phyloP scores from a whole-genome alignment of 2,329 filamentous ascomycete genomes.

The Aspergillus sp. region DNA sequence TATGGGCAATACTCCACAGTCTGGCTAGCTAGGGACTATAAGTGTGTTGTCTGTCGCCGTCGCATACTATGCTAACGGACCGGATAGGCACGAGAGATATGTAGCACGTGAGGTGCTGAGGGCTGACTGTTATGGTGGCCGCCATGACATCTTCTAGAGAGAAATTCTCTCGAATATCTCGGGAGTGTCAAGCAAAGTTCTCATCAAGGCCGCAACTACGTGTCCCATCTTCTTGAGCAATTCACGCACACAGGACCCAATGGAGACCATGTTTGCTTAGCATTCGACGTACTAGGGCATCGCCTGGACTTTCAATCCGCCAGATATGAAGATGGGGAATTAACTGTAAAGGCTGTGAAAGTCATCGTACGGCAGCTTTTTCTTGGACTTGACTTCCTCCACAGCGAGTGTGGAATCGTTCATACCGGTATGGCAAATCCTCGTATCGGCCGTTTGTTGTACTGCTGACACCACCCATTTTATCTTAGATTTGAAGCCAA shows the following conservation, averaged over 20 bases:
- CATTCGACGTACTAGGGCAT: constrained; percentile 27
- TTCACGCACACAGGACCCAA: constrained; percentile 28
- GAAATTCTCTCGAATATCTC: constrained; percentile 21
- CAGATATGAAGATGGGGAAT: constrained; percentile 20
- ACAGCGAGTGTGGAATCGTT: constrained; percentile 23
- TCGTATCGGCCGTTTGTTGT: background rate
- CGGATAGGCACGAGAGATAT: constrained; percentile 19
- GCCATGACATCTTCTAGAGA: constrained; percentile 23
- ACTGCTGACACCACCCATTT: constrained; percentile 2
- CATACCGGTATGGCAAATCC: constrained; percentile 24
- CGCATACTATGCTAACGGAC: constrained; percentile 9
- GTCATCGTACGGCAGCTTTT: constrained; percentile 24
- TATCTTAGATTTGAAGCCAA: constrained; percentile 24
- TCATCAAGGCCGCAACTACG: constrained; percentile 21
- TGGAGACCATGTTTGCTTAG: constrained; percentile 29
- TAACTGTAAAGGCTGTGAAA: constrained; percentile 23
- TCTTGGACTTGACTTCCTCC: constrained; percentile 27
- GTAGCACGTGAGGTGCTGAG: constrained; percentile 25
- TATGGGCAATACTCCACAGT: constrained; percentile 96
- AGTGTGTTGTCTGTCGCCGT: constrained; percentile 20
- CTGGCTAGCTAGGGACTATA: constrained; percentile 74
- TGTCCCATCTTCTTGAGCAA: constrained; percentile 21
- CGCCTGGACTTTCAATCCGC: constrained; percentile 22
- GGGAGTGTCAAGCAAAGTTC: constrained; percentile 13
- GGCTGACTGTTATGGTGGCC: constrained; percentile 25